Base-by-base conservation (phyloP, 2,329 filamentous ascomycete genomes). In the Fusarium keratoplasticum region DNA sequence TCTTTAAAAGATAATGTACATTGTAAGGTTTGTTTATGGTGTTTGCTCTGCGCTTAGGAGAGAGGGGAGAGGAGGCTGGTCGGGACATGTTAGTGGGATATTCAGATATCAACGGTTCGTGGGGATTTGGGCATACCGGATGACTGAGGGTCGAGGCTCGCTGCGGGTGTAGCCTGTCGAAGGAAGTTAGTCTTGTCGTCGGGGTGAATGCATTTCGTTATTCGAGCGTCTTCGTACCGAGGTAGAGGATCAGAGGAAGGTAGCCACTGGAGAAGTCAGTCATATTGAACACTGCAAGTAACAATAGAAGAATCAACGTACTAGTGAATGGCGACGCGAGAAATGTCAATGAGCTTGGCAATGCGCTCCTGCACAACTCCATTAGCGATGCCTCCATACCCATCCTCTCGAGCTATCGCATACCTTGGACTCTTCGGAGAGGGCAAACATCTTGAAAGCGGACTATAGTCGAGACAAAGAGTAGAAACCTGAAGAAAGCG, bases 401-500 rank as follows among this genome's bases (percentile, higher is more conserved):
- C 20, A 67, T 64, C 55, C 40, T 47, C 47, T 55, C 47, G 54
- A 57, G 55, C 20, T 27, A 10, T 35, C 36, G 64, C 81, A 76
- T 82, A 97, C 96, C 93, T 98, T 98, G 82, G 95, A 95, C 88
- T 99, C 96, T 86, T 99, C 96, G 61, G 96, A 98, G 77, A 98
- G 92, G 80, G 87, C 82, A 74, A 91, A 88, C 89, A 91, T 90
- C 62, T 78, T 88, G 83, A 59, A 38, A 33, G 27, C 31, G 55
- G 33, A 50, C 60, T 40, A 60, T 31, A 22, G 18, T 16, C 31
- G 61, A 60, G n/a, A n/a, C 18, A 20, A 13, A 58, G 16, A 47
- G 22, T 50, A n/a, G 35, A 47, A 29, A 36, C 36, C 42, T 40
- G 18, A 18, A 27, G 52, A 40, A 38, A 44, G 11, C 47, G 18